These are phyloP conservation scores for Tuber brumale DNA, from an alignment of 495 filamentous ascomycete genomes.

Conservation along the genomic window DNA sequence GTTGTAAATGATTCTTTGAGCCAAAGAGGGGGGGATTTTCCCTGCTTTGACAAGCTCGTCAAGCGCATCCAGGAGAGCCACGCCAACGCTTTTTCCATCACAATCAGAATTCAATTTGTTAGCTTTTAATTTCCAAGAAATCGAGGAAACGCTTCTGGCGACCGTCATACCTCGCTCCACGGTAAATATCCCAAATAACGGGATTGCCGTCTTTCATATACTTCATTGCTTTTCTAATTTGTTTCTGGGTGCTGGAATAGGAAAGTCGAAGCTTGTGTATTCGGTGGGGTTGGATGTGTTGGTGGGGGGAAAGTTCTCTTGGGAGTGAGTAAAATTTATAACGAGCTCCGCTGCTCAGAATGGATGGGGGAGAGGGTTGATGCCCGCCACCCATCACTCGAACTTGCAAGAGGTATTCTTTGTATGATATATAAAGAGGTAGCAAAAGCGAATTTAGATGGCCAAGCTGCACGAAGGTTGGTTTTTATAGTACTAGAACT, in stretches of 20 bases:
- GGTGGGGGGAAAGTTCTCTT: background rate
- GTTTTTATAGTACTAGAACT: no score
- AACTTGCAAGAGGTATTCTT: no score
- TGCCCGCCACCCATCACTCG: no score
- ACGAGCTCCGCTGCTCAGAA: no score
- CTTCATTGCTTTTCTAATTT: background rate
- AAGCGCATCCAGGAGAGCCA: background rate
- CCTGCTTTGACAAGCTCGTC: background rate
- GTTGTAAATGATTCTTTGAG: background rate
- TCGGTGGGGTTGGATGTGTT: background rate
- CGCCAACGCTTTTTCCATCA: background rate
- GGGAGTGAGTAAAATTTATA: background rate
- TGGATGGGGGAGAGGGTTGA: no score
- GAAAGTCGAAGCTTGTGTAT: background rate
- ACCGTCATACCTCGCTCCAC: background rate
- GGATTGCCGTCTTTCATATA: background rate
- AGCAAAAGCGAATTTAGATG: no score
- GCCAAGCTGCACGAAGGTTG: no score
- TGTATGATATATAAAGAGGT: no score
- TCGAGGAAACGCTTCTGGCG: background rate
- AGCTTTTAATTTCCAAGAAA: background rate
- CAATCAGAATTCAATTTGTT: background rate
- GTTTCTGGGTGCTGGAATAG: background rate
- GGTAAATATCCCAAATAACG: no score
- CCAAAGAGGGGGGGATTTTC: background rate